Evolutionary conservation across 1,284 basidiomycete genomes (phyloP).

Genomic region (Cryptococcus amylolentus): DNA sequence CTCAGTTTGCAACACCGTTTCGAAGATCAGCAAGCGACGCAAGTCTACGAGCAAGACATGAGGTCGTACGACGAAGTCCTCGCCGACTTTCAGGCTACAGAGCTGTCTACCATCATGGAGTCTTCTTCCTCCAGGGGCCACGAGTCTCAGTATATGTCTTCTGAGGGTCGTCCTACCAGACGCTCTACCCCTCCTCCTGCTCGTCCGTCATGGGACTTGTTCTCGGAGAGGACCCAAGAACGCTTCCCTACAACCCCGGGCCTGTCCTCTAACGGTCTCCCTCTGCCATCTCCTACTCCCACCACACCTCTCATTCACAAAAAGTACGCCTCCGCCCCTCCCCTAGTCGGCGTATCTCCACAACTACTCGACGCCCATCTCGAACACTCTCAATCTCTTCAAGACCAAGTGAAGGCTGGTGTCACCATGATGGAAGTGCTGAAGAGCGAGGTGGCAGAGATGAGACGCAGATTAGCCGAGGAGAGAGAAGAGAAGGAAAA

Average conservation of each 20-base stretch:
- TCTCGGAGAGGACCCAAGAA: neutral
- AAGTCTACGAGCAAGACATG: neutral
- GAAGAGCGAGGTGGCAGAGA: conserved; percentile 10
- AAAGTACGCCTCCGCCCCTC: conserved; percentile 23
- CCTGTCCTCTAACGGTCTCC: conserved; percentile 7
- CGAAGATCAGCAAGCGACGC: neutral
- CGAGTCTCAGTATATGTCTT: neutral
- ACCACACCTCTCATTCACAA: conserved; percentile 1
- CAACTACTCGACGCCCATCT: conserved; percentile 19
- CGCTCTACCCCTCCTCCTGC: neutral
- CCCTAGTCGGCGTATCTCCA: conserved; percentile 8
- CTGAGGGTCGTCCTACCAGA: neutral
- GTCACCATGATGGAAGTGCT: conserved; percentile 17
- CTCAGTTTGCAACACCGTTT: neutral
- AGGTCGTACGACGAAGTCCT: conserved; percentile 2
- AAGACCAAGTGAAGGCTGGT: conserved; percentile 18
- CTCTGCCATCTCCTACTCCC: conserved; percentile 2
- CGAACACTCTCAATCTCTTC: conserved; percentile 17
- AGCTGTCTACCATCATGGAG: conserved; percentile 22
- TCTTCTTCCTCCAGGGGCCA: conserved; percentile 4
- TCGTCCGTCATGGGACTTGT: neutral
- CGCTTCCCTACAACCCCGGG: conserved; percentile 1
- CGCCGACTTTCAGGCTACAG: conserved; percentile 9
- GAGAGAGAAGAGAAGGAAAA: conserved; percentile 7
- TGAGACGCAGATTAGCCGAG: conserved; percentile 5